phyloP scores from a whole-genome alignment of 1,139 yeast genomes.

The Tardiomyces depauwii region DNA sequence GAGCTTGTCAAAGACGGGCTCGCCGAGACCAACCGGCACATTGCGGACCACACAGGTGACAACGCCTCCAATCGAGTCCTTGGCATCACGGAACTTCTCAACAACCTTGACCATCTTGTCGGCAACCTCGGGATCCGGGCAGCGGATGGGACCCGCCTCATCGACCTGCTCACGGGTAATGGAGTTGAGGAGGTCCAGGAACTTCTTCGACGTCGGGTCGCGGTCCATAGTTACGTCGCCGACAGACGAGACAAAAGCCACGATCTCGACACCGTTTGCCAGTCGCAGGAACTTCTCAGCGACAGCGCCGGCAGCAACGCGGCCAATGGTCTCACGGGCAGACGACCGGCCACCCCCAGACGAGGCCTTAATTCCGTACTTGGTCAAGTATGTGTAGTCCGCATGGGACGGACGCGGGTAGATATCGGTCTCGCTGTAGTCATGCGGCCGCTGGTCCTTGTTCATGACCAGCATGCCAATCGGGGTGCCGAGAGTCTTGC shows the following conservation, averaged over 20 bases:
- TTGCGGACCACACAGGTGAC: constrained; percentile 96
- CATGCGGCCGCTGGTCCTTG: constrained; percentile 95
- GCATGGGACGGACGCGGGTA: constrained; percentile 99
- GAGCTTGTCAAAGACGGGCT: constrained; percentile 92
- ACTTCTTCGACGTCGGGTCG: constrained; percentile 51
- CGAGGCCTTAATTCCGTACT: constrained; percentile 86
- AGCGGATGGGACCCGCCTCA: constrained; percentile 79
- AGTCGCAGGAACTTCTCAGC: constrained; percentile 81
- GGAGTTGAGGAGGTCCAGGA: constrained; percentile 54
- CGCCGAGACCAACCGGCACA: constrained; percentile 90
- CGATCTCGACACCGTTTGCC: constrained; percentile 81
- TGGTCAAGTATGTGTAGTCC: constrained; percentile 82
- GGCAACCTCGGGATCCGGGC: constrained; percentile 69
- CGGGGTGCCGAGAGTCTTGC: constrained; percentile 88
- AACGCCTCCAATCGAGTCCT: constrained; percentile 95
- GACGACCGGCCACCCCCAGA: constrained; percentile 97
- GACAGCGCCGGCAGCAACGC: constrained; percentile 98
- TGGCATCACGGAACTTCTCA: constrained; percentile 72
- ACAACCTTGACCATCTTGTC: constrained; percentile 78
- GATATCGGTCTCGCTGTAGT: constrained; percentile 86
- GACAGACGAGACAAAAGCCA: constrained; percentile 89
- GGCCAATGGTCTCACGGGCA: constrained; percentile 95
- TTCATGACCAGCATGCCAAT: constrained; percentile 87
- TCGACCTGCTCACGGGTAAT: constrained; percentile 87
- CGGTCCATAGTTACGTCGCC: constrained; percentile 72